Percentiles rank a stretch among this genome's conserved stretches.
These are phyloP conservation scores for Nymphaea colorata DNA, from an alignment of 164 flowering plant species.

Conservation along the genomic window DNA sequence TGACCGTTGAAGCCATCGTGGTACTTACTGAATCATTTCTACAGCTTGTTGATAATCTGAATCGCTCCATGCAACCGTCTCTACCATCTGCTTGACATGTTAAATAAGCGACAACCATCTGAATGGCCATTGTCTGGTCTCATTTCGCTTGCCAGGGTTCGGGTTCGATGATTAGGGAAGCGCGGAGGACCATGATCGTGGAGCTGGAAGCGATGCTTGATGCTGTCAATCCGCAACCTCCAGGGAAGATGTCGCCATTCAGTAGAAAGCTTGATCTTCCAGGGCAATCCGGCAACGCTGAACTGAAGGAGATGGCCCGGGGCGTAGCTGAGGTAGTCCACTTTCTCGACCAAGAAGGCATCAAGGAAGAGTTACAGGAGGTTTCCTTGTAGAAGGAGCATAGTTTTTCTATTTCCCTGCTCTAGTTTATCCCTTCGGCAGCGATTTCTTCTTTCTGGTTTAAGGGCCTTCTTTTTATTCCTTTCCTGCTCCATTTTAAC, in stretches of 20 bases:
- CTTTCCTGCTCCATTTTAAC: too few relatives aligned
- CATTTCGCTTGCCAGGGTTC: constrained; percentile 36
- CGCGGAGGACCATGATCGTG: constrained; percentile 73
- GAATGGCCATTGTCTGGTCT: too few relatives aligned
- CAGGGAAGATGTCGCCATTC: constrained; percentile 39
- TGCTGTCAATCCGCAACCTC: constrained; percentile 86
- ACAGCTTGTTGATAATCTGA: background rate
- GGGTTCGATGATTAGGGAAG: constrained; percentile 74
- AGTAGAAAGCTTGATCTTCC: constrained; percentile 84
- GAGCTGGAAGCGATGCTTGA: constrained; percentile 93
- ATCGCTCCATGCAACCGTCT: background rate
- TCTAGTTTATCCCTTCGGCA: too few relatives aligned
- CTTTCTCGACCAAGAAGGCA: constrained; percentile 43
- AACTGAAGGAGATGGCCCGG: constrained; percentile 69
- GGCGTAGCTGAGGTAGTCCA: constrained; percentile 82
- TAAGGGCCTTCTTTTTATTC: too few relatives aligned
- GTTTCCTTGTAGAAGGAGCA: constrained; percentile 16
- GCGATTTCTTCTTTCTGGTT: too few relatives aligned
- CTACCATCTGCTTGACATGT: background rate
- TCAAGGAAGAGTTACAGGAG: constrained; percentile 12
- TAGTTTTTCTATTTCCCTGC: background rate
- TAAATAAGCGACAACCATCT: background rate
- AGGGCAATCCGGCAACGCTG: constrained; percentile 20
- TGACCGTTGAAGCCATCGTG: constrained; percentile 91
- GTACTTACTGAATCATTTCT: constrained; percentile 15